Conservation (phyloP, 768 basidiomycete genomes). For the Boletus eberwhitei region DNA sequence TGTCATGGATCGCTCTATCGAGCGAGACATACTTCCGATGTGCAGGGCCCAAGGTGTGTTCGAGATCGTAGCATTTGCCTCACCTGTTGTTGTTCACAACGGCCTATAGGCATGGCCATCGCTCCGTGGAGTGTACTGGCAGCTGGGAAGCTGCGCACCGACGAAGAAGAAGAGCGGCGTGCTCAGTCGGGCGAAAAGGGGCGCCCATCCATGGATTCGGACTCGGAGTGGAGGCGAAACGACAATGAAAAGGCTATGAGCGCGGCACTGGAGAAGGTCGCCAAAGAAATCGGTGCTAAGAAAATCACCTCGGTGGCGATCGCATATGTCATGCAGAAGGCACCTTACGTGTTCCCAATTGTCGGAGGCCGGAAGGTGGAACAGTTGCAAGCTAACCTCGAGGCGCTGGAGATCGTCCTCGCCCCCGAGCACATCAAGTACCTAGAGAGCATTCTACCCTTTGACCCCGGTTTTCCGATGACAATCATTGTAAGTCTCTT, state of each 20-base stretch:
- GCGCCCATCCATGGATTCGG: constrained; percentile 20
- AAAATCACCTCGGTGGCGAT: constrained; percentile 38
- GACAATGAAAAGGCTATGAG: constrained; percentile 35
- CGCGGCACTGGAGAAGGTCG: constrained; percentile 37
- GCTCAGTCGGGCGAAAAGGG: constrained; percentile 37
- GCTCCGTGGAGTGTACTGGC: constrained; percentile 38
- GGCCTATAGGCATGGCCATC: constrained; percentile 21
- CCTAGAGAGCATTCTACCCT: constrained; percentile 37
- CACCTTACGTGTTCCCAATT: constrained; percentile 42
- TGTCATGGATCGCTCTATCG: constrained; percentile 44
- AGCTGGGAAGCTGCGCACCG: constrained; percentile 29
- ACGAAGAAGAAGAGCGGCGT: constrained; percentile 30
- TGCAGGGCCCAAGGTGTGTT: constrained; percentile 31
- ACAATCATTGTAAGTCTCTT: constrained; percentile 29
- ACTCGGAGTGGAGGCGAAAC: constrained; percentile 34
- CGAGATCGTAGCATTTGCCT: background rate
- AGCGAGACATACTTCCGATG: constrained; percentile 50
- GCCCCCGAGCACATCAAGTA: constrained; percentile 36
- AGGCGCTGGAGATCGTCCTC: constrained; percentile 41
- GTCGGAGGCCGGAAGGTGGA: constrained; percentile 44
- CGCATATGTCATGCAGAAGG: constrained; percentile 45
- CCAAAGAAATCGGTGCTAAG: constrained; percentile 37
- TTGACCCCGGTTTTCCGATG: constrained; percentile 40
- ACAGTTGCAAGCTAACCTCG: constrained; percentile 40
- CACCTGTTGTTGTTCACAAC: background rate